Evolutionary conservation across 2,329 filamentous ascomycete genomes (phyloP).

Genomic region (Raffaelea ambrosiae): DNA sequence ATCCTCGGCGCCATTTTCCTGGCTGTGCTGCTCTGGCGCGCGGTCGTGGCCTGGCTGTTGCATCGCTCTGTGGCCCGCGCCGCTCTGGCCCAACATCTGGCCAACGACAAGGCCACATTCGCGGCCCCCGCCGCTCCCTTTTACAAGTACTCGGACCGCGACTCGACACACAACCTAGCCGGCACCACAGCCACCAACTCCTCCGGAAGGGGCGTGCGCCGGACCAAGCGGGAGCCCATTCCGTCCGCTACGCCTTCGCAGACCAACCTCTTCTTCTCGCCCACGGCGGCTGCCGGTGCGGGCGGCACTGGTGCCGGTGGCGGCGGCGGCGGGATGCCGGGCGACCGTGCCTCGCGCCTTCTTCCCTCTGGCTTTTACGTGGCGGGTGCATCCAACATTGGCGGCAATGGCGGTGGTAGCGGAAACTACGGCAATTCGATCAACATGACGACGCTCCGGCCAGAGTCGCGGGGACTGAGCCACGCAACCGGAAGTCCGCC

Average conservation of each 20-base stretch:
- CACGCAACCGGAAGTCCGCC: constrained; percentile 48
- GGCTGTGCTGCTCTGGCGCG: constrained; percentile 81
- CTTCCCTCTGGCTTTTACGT: constrained; percentile 90
- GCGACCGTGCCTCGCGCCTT: constrained; percentile 66
- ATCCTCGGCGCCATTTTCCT: constrained; percentile 76
- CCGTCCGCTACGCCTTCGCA: constrained; percentile 51
- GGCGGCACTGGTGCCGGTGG: constrained; percentile 40
- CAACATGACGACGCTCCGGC: constrained; percentile 52
- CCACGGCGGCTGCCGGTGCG: constrained; percentile 57
- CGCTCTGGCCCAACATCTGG: constrained; percentile 62
- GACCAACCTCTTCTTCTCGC: constrained; percentile 86
- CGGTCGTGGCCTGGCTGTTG: constrained; percentile 78
- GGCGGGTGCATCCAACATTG: constrained; percentile 42
- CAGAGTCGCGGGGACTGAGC: constrained; percentile 46
- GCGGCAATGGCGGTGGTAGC: background rate
- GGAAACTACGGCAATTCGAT: constrained; percentile 38
- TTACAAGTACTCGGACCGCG: constrained; percentile 56
- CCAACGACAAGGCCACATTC: constrained; percentile 61
- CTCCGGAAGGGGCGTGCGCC: constrained; percentile 36
- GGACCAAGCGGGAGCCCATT: constrained; percentile 42
- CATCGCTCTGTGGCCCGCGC: constrained; percentile 86
- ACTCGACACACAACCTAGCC: constrained; percentile 30
- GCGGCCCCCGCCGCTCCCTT: constrained; percentile 48
- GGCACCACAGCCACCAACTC: background rate
- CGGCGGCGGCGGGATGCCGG: constrained; percentile 42